Evolutionary conservation across 2,329 filamentous ascomycete species (phyloP).

Genomic region (Acephala macrosclerotiorum): DNA sequence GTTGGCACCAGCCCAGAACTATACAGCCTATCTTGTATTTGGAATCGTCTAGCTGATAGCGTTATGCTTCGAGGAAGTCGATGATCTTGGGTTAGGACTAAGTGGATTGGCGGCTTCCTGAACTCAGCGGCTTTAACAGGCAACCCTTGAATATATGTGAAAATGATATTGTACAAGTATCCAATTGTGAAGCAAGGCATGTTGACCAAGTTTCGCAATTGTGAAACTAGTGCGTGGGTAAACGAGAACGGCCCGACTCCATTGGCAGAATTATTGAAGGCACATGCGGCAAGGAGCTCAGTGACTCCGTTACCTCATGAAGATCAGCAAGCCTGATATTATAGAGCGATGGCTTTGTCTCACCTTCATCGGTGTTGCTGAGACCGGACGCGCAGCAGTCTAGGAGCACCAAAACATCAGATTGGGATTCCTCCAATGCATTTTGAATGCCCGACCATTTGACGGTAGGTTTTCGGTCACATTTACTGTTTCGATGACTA

Average conservation of each 20-base stretch:
- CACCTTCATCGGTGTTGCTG: conserved; percentile 10
- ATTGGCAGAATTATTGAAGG: conserved; percentile 59
- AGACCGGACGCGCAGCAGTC: conserved; percentile 58
- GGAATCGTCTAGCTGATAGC: not conserved
- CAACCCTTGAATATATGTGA: conserved; percentile 18
- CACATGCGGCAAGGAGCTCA: conserved; percentile 54
- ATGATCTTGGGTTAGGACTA: conserved; percentile 19
- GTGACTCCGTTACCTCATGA: conserved; percentile 20
- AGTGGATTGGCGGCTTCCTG: conserved; percentile 19
- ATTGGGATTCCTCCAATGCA: conserved; percentile 61
- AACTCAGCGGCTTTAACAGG: conserved; percentile 5
- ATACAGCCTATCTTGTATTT: not conserved
- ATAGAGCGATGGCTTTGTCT: no score
- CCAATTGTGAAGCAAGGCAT: conserved; percentile 55
- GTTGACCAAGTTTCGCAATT: conserved; percentile 31
- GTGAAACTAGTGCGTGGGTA: conserved; percentile 10
- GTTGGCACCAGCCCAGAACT: not conserved
- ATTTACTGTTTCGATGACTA: conserved; percentile 5
- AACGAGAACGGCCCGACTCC: conserved; percentile 20
- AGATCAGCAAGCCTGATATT: no score
- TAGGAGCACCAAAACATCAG: conserved; percentile 63
- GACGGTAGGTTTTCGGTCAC: not conserved
- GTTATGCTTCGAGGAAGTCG: conserved; percentile 18
- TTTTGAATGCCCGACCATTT: conserved; percentile 44
- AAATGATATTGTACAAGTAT: conserved; percentile 43